Percentiles rank a stretch among this genome's conserved stretches.
phyloP scores from a whole-genome alignment of 257 asterid genomes.

The Solanum sejunctum region DNA sequence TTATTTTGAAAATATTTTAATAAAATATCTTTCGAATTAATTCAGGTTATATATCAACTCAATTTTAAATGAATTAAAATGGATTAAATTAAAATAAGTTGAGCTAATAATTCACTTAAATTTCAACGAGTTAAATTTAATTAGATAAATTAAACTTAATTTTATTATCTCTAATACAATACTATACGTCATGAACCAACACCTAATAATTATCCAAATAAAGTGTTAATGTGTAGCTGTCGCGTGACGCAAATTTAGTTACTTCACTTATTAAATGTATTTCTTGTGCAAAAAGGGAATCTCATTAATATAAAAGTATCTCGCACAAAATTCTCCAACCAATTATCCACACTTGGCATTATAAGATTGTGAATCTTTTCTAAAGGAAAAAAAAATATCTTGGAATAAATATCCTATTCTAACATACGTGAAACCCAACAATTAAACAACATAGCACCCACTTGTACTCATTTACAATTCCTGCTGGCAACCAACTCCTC shows the following conservation, averaged over 20 bases:
- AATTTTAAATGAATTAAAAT: too few species aligned
- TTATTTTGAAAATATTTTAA: too few species aligned
- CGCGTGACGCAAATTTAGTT: neutral
- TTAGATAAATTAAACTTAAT: too few species aligned
- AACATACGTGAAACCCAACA: neutral
- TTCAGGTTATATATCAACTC: too few species aligned
- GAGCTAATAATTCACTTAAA: too few species aligned
- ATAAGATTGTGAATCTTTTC: too few species aligned
- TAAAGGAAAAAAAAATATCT: neutral
- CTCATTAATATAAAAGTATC: neutral
- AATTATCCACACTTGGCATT: neutral
- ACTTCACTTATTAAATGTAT: neutral
- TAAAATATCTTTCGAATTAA: too few species aligned
- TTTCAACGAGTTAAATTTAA: too few species aligned
- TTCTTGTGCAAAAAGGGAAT: too few species aligned
- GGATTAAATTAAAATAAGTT: rapidly evolving
- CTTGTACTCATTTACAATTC: neutral
- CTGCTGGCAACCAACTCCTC: neutral
- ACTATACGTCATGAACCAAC: too few species aligned
- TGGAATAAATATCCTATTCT: neutral
- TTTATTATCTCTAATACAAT: too few species aligned
- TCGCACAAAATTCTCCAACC: neutral
- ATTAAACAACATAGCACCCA: neutral
- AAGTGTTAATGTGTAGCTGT: neutral
- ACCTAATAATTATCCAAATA: too few species aligned